Evolutionary conservation across 352 stramenopile species (phyloP), one percentile per base, ranked within the genome.

Genomic region (Halophytophthora batemanensis): DNA sequence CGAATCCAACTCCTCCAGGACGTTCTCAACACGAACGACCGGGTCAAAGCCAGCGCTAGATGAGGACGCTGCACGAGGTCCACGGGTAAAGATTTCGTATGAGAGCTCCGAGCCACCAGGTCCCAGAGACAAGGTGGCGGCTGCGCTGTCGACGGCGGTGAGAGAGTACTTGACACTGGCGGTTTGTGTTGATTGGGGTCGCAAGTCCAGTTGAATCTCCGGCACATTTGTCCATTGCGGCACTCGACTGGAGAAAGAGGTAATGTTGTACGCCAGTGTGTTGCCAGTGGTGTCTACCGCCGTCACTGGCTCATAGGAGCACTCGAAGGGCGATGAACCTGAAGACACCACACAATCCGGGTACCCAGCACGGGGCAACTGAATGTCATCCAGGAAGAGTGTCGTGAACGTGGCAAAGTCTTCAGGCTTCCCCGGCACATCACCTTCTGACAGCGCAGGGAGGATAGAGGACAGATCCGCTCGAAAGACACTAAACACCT

Each of bases 21-120:
- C 45, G 43, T 91, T 91, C 41, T 88, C 81, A 14, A 87, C 64
- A 12, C 78, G 81, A 47, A 88, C 78, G 1, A 43, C 56, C 17
- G 37, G 47, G n/a, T 59, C 33, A 44, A 56, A 17, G 25, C 21
- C 52, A 15, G 28, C 22, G 37, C 10, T 21, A 13, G 46, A 55
- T 1, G 36, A 38, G 17, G 19, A 44, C 19, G 31, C 45, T 13
- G 50, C 37, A 39, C 56, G 22, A 34, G 48, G 53, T 22, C 71
- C 76, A 35, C 69, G 25, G 1, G 48, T 46, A 34, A 89, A 91
- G 1, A 62, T 41, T 4, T 76, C 49, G 18, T 56, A 66, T 1
- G 65, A 71, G 31, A 87, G 57, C 52, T 91, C 69, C 0, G 71
- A 56, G 1, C 81, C 81, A 17, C 81, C 81, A 31, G 74, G 72